Conservation (phyloP, 2,329 filamentous ascomycete genomes). For the Aspergillus hortae region DNA sequence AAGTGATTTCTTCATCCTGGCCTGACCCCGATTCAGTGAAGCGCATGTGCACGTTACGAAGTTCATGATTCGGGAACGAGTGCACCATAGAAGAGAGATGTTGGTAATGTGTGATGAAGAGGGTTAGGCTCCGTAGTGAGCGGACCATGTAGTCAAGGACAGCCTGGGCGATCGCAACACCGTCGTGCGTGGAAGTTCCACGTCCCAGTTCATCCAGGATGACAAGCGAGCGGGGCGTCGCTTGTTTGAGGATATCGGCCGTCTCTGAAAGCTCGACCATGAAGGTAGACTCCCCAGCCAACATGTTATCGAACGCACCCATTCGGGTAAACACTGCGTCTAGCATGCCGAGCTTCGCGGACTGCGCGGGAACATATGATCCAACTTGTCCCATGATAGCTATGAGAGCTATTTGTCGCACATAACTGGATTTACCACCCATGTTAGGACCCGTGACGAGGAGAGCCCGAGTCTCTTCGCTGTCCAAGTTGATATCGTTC, state of each 20-base stretch:
- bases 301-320: constrained; percentile 93
- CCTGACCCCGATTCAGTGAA: constrained; percentile 60
- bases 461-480: constrained; percentile 65
- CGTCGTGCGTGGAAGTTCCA: constrained; percentile 92
- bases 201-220: constrained; percentile 93
- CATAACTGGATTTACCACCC: constrained; percentile 98
- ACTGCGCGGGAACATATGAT: constrained; percentile 81
- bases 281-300: constrained; percentile 91
- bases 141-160: constrained; percentile 81
- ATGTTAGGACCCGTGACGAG: constrained; percentile 97
- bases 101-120: constrained; percentile 99
- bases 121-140: constrained; percentile 69
- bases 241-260: constrained; percentile 81
- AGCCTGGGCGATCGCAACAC: constrained; percentile 89
- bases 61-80: constrained; percentile 60
- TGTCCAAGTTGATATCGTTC: constrained; percentile 73
- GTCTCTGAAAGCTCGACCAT: constrained; percentile 98
- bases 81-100: constrained; percentile 71
- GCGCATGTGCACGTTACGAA: constrained; percentile 91
- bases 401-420: constrained; percentile 86
- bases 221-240: constrained; percentile 77
- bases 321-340: constrained; percentile 95
- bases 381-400: constrained; percentile 93
- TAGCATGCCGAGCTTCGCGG: constrained; percentile 71
- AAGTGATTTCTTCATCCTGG: constrained; percentile 77